phyloP scores from a whole-genome alignment of 2,329 filamentous ascomycete genomes.

The Stachybotrys echinatus region DNA sequence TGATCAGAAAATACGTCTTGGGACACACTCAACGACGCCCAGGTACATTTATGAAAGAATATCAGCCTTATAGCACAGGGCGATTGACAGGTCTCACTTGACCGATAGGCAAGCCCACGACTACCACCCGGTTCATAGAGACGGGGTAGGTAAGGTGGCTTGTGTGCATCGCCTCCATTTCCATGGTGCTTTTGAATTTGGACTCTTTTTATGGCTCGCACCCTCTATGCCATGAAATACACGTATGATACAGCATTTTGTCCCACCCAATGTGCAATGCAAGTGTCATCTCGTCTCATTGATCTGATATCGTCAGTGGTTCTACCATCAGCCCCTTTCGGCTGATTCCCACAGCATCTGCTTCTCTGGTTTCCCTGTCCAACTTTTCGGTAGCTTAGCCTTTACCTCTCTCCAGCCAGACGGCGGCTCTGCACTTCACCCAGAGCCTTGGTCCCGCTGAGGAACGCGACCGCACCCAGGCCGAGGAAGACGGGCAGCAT shows the following conservation, averaged over 20 bases:
- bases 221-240: background rate
- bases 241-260: background rate
- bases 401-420: slow-evolving; percentile 63
- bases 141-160: too few species aligned
- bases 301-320: background rate
- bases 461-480: slow-evolving; percentile 66
- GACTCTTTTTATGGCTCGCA: background rate
- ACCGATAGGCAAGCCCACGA: too few species aligned
- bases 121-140: too few species aligned
- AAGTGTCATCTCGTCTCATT: background rate
- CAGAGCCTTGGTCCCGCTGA: slow-evolving; percentile 85
- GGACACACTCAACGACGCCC: too few species aligned
- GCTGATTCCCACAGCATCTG: background rate
- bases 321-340: background rate
- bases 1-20: too few species aligned
- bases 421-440: slow-evolving; percentile 89
- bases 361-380: background rate
- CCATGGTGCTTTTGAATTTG: too few species aligned
- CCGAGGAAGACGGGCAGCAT: slow-evolving; percentile 67
- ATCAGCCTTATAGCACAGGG: too few species aligned
- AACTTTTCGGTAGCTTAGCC: background rate
- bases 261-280: background rate
- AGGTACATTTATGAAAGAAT: too few species aligned
- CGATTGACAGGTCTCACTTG: too few species aligned
- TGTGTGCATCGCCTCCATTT: too few species aligned